These are phyloP conservation scores for Chamaecyparis obtusa DNA, from an alignment of 75 land plant genomes.

Conservation along the genomic window DNA sequence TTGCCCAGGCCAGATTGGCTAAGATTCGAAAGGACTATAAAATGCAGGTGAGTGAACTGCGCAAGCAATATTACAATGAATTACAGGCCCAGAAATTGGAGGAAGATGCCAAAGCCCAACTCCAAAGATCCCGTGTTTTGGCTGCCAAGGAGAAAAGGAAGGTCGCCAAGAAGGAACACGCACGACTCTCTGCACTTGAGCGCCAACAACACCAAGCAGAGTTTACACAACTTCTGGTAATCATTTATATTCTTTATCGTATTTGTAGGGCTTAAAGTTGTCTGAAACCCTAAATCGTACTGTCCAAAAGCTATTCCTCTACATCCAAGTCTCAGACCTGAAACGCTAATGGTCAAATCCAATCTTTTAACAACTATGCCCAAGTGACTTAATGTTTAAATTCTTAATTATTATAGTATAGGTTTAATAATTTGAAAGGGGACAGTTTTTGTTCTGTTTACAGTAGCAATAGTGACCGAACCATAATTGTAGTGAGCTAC, in stretches of 20 bases:
- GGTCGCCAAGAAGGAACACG: conserved; percentile 42
- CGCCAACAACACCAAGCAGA: conserved; percentile 35
- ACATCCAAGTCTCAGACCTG: neutral
- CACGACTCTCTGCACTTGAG: conserved; percentile 45
- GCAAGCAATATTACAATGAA: conserved; percentile 60
- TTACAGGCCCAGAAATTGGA: conserved; percentile 58
- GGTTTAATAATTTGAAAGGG: too few species aligned
- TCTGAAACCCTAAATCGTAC: too few species aligned
- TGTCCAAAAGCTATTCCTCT: too few species aligned
- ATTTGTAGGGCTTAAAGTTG: neutral
- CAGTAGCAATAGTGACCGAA: neutral
- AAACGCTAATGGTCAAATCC: neutral
- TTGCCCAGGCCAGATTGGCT: conserved; percentile 43
- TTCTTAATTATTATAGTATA: too few species aligned
- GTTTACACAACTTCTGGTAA: conserved; percentile 51
- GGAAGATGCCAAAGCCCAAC: conserved; percentile 44
- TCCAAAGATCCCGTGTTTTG: conserved; percentile 33
- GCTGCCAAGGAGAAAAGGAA: conserved; percentile 51
- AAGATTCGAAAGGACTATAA: conserved; percentile 52
- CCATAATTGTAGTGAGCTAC: neutral
- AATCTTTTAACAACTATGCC: too few species aligned
- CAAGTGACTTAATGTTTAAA: neutral
- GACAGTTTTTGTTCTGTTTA: neutral
- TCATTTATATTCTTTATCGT: neutral
- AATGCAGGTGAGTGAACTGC: conserved; percentile 50